These are phyloP conservation scores for Nakazawaea wickerhamii DNA, from an alignment of 805 yeast species.

Conservation along the genomic window DNA sequence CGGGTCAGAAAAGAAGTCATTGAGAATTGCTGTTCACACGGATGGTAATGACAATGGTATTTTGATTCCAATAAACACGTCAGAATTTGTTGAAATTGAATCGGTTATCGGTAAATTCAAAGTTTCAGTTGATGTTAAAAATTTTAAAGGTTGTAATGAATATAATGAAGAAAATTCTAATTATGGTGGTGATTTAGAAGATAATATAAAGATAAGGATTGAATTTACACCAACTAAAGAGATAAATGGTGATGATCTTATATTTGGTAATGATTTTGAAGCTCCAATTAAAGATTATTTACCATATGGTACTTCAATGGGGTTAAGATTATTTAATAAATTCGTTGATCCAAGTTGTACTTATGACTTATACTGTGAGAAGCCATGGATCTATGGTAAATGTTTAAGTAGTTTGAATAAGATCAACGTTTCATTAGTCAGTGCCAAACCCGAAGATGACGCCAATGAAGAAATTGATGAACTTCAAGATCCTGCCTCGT, in stretches of 20 bases:
- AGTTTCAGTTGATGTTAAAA: slow-evolving; percentile 1
- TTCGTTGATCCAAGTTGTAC: slow-evolving; percentile 59
- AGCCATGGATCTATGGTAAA: slow-evolving; percentile 60
- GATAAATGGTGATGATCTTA: slow-evolving; percentile 45
- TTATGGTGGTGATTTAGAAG: slow-evolving; percentile 1
- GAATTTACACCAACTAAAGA: slow-evolving; percentile 35
- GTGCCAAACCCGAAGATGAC: slow-evolving; percentile 12
- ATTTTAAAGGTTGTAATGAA: slow-evolving; percentile 11
- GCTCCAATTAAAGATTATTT: slow-evolving; percentile 51
- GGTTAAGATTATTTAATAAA: slow-evolving; percentile 50
- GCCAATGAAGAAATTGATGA: neutral
- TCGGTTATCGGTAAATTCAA: slow-evolving; percentile 9
- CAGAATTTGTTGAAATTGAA: neutral
- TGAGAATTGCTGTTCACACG: slow-evolving; percentile 3
- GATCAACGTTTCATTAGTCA: slow-evolving; percentile 28
- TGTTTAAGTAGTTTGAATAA: slow-evolving; percentile 53
- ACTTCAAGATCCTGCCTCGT: slow-evolving; percentile 7
- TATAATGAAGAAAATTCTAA: slow-evolving; percentile 5
- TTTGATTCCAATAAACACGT: slow-evolving; percentile 10
- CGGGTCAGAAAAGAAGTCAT: neutral
- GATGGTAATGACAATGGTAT: neutral
- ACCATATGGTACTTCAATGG: slow-evolving; percentile 52
- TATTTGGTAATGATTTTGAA: slow-evolving; percentile 68
- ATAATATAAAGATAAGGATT: slow-evolving; percentile 29
- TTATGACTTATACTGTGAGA: slow-evolving; percentile 55